phyloP scores from a whole-genome alignment of 768 basidiomycete species.

The Porphyrellus cyaneotinctus region DNA sequence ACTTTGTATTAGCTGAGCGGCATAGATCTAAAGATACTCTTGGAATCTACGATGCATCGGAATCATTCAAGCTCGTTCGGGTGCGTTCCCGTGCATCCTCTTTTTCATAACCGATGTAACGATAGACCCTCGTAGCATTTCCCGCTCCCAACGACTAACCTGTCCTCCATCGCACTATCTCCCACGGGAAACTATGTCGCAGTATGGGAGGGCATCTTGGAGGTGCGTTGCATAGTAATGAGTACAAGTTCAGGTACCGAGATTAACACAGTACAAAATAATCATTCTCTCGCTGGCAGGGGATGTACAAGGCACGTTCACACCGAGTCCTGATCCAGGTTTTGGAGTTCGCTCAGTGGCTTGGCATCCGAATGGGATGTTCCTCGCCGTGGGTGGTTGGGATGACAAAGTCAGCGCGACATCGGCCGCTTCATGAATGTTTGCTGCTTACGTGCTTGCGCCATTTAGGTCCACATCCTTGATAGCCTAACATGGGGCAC shows the following conservation, averaged over 20 bases:
- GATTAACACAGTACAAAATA: slow-evolving; percentile 61
- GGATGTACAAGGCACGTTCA: slow-evolving; percentile 59
- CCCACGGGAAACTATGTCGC: slow-evolving; percentile 74
- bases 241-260: neutral
- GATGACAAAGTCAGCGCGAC: slow-evolving; percentile 68
- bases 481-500: slow-evolving; percentile 74
- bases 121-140: slow-evolving; percentile 60
- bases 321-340: slow-evolving; percentile 72
- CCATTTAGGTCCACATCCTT: slow-evolving; percentile 63
- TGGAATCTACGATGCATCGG: slow-evolving; percentile 74
- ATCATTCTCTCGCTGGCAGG: slow-evolving; percentile 66
- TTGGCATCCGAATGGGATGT: slow-evolving; percentile 87
- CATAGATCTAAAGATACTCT: slow-evolving; percentile 88
- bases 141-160: slow-evolving; percentile 66
- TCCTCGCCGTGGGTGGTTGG: slow-evolving; percentile 80
- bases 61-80: slow-evolving; percentile 67
- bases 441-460: slow-evolving; percentile 2
- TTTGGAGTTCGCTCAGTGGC: slow-evolving; percentile 73
- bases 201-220: slow-evolving; percentile 81
- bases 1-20: slow-evolving; percentile 82
- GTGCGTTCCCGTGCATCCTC: slow-evolving; percentile 34
- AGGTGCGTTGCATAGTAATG: slow-evolving; percentile 44
- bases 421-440: neutral
- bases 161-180: slow-evolving; percentile 70
- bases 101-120: slow-evolving; percentile 18